Base-by-base conservation (phyloP, 225 moss, liverwort and hornwort species). In the Asterella californica region DNA sequence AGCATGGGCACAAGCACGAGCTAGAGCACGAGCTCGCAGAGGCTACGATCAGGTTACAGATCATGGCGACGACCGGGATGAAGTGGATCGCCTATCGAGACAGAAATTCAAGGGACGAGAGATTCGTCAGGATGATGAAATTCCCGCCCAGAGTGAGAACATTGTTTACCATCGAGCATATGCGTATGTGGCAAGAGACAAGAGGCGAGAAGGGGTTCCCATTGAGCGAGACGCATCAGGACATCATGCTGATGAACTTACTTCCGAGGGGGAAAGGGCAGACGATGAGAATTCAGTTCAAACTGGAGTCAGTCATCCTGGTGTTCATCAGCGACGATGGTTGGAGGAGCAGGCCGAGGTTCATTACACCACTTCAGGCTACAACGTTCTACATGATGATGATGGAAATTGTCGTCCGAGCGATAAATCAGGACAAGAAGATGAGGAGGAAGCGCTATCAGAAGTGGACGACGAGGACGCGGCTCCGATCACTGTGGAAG, bases 131-230 rank as follows among this genome's bases (percentile, higher is more conserved):
- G 50, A 73, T 15, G 29, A 24, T 22, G 73, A 17, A 49, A 47
- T 42, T 24, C 14, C 73, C 30, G 73, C 29, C 21, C 22, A 49
- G 5, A 48, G 12, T 42, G 73, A 73, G n/a, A 52, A 70, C 19
- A 30, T 70, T 17, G 70, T 70, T 19, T 70, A 70, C 30, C 70
- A 70, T 70, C 70, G 70, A 19, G 70, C 70, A 24, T 70, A 70
- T 24, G 70, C 42, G 42, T 70, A 70, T 18, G 70, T 70, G 4
- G 70, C 70, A 45, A 42, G 70, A 21, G 45, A 42, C 30, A 38
- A 70, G 70, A 8, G 30, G 0, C 37, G 22, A 2, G 38, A 45
- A 15, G 49, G 27, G 1, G 27, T n/a, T 46, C 48, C 6, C 18
- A 0, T 0, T 37, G 72, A 72, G 25, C 10, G 12, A 0, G 17